These are phyloP conservation scores for Heliosperma pusillum DNA, from an alignment of 148 eudicot species.

Conservation along the genomic window DNA sequence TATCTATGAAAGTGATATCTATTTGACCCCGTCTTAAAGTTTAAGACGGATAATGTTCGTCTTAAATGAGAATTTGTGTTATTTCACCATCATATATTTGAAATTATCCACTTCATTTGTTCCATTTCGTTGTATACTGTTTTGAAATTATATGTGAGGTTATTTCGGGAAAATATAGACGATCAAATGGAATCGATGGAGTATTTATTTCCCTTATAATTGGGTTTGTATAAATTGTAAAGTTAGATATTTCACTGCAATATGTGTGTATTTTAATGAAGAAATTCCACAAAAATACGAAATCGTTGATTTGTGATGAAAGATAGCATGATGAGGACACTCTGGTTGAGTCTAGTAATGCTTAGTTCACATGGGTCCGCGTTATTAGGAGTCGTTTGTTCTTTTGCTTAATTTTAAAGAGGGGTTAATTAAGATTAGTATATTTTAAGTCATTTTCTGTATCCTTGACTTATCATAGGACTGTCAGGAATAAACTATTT, in stretches of 20 bases:
- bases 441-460: slow-evolving; percentile 23
- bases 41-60: too few species aligned
- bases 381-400: slow-evolving; percentile 13
- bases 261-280: slow-evolving; percentile 9
- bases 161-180: too few species aligned
- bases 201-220: not conserved
- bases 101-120: too few species aligned
- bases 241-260: slow-evolving; percentile 8
- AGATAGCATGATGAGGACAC: slow-evolving; percentile 13
- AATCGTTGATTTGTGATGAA: slow-evolving; percentile 21
- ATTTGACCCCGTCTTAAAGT: too few species aligned
- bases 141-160: too few species aligned
- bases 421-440: slow-evolving; percentile 4
- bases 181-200: not conserved
- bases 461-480: slow-evolving; percentile 18
- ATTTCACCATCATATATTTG: too few species aligned
- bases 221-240: not conserved
- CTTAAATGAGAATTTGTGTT: too few species aligned
- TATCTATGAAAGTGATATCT: too few species aligned
- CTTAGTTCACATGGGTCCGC: slow-evolving; percentile 32
- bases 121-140: too few species aligned
- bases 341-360: slow-evolving; percentile 20
- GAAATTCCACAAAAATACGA: slow-evolving; percentile 2
- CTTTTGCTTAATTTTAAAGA: slow-evolving; percentile 16
- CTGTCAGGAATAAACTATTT: slow-evolving; percentile 18